Conservation (phyloP, 805 yeast genomes). For the Yamadazyma ubonensis region DNA sequence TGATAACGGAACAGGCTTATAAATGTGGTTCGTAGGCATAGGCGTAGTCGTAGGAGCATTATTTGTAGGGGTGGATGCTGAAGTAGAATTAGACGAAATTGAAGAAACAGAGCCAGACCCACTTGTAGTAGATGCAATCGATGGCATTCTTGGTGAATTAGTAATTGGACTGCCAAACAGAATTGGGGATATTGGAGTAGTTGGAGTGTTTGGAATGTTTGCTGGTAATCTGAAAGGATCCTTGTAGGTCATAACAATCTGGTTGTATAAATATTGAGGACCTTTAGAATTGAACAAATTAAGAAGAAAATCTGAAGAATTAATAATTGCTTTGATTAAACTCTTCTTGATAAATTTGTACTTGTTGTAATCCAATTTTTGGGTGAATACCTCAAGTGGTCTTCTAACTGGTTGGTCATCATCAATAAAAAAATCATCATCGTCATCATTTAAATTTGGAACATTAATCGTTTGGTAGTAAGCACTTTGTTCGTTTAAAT, state of each 20-base stretch:
- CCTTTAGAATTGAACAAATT: slow-evolving; percentile 29
- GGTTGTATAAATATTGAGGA: slow-evolving; percentile 27
- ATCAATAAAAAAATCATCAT: slow-evolving; percentile 14
- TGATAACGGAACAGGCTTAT: slow-evolving; percentile 16
- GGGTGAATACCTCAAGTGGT: background rate
- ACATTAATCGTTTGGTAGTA: slow-evolving; percentile 25
- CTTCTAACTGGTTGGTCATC: background rate
- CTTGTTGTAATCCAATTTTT: slow-evolving; percentile 15
- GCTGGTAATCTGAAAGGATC: slow-evolving; percentile 11
- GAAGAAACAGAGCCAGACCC: background rate
- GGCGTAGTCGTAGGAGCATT: slow-evolving; percentile 9
- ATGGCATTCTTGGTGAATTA: background rate
- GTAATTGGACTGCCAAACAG: background rate
- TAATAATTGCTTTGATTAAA: slow-evolving; percentile 26
- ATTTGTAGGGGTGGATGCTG: background rate
- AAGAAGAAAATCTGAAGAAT: slow-evolving; percentile 28
- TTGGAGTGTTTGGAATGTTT: slow-evolving; percentile 9
- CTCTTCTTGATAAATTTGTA: slow-evolving; percentile 26
- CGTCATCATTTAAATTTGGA: slow-evolving; percentile 8
- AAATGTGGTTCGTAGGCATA: slow-evolving; percentile 9
- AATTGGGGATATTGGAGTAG: slow-evolving; percentile 8
- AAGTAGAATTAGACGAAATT: background rate
- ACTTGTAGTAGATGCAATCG: slow-evolving; percentile 1
- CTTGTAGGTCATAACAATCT: slow-evolving; percentile 15
- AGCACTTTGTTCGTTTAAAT: slow-evolving; percentile 19